Conservation (phyloP, 345 rosid genomes). For the Eutrema heterophyllum region DNA sequence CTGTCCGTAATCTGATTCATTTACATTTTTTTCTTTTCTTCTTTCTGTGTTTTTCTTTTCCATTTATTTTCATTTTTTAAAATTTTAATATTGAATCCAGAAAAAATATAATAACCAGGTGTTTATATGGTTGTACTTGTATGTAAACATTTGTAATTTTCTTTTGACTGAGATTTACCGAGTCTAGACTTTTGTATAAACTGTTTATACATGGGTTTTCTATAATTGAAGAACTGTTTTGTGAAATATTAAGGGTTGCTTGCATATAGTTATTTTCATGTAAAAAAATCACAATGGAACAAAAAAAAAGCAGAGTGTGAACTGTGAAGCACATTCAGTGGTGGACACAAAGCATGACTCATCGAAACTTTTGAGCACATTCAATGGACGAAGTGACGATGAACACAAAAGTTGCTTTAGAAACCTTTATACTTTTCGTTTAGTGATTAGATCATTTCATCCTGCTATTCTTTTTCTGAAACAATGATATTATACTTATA, state of each 20-base stretch:
- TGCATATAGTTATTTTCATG: not conserved
- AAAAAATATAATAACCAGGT: not conserved
- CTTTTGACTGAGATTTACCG: not conserved
- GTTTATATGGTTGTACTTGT: not conserved
- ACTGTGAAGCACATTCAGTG: no score
- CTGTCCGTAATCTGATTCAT: not conserved
- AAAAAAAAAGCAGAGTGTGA: not conserved
- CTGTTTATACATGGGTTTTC: not conserved
- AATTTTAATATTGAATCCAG: not conserved
- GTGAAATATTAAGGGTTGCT: not conserved
- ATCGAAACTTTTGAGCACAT: not conserved
- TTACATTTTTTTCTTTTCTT: not conserved
- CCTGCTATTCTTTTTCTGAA: not conserved
- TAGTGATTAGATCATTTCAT: not conserved
- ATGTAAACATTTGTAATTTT: not conserved
- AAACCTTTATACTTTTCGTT: not conserved
- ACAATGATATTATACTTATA: no score
- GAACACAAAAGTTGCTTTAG: constrained; percentile 2
- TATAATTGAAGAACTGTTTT: not conserved
- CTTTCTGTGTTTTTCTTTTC: not conserved
- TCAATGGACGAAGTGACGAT: constrained; percentile 17
- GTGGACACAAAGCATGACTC: no score
- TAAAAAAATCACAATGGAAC: not conserved
- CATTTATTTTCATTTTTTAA: not conserved
- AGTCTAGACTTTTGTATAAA: not conserved